phyloP scores from a whole-genome alignment of 176 grass and related monocot genomes.

The Rhipidocladum racemiflorum region DNA sequence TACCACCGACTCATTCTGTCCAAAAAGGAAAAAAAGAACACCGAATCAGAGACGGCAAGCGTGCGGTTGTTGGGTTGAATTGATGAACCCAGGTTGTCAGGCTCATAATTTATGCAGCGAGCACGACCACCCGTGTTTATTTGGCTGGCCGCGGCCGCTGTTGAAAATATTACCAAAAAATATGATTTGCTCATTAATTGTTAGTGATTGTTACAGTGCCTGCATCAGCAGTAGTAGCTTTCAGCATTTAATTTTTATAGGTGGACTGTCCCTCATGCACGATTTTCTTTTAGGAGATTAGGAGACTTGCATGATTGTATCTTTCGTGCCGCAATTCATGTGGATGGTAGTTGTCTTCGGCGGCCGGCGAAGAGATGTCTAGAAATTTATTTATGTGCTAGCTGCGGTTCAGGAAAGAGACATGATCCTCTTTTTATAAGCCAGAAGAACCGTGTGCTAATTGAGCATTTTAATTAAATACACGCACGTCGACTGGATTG shows the following conservation, averaged over 20 bases:
- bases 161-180: too few relatives aligned
- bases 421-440: background rate
- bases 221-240: background rate
- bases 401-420: background rate
- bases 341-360: background rate
- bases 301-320: background rate
- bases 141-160: background rate
- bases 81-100: background rate
- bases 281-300: background rate
- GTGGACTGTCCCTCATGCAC: background rate
- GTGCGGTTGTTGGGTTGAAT: background rate
- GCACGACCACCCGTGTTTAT: background rate
- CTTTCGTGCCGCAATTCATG: background rate
- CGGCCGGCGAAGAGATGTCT: background rate
- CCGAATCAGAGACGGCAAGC: background rate
- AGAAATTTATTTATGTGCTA: background rate
- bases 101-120: background rate
- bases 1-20: too few relatives aligned
- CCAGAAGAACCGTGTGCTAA: background rate
- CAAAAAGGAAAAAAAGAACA: background rate
- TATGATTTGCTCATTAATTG: background rate
- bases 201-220: background rate
- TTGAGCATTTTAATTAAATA: background rate
- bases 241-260: background rate
- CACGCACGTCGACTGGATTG: background rate